Evolutionary conservation across 2,329 filamentous ascomycete genomes (phyloP), one percentile per base, ranked within the genome.

Genomic region (Nemania bipapillata): DNA sequence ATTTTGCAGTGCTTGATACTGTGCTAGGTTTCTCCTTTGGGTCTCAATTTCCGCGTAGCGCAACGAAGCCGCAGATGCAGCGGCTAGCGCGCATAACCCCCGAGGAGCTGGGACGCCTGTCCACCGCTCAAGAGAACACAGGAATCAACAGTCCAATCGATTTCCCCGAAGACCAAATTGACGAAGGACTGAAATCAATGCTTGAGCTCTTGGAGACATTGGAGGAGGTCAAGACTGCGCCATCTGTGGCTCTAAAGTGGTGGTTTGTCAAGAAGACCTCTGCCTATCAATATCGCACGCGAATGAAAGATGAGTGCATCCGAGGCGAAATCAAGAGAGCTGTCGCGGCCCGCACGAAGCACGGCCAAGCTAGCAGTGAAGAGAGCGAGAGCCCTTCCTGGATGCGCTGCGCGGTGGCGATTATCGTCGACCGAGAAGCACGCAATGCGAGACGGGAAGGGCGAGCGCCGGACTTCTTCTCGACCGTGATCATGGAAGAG

Each of bases 21-120:
- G 57, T 73, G 15, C 45, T 71, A 20, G 63, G 28, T 3, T 70
- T 71, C 35, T 50, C 65, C 9, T 71, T 73, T 40, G 71, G 69
- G 6, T 42, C 54, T 22, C 28, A 35, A 17, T 65, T 70, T 20
- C 12, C 28, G 35, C 37, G 11, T 28, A 60, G 63, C 26, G 56
- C 47, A 20, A 60, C 20, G 2, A 55, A n/a, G 17, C 56, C 55
- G 37, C 55, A 65, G 20, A 54, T 59, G 24, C 30, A 65, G 11
- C 55, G 55, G 28, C 35, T 65, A 6, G 12, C 26, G 20, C 26
- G 49, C 12, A 49, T 49, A n/a, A 40, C 56, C 15, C 49, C 54
- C 20, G 53, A 58, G 2, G 42, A 63, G 17, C 35, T 57, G 50
- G 20, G 17, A 57, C 20, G 30, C 8, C 42, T 22, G 40, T 30